Percentiles rank a stretch among this genome's conserved stretches.
These are phyloP conservation scores for Gracilaria caudata DNA, from an alignment of 23 red algal species.

Conservation along the genomic window DNA sequence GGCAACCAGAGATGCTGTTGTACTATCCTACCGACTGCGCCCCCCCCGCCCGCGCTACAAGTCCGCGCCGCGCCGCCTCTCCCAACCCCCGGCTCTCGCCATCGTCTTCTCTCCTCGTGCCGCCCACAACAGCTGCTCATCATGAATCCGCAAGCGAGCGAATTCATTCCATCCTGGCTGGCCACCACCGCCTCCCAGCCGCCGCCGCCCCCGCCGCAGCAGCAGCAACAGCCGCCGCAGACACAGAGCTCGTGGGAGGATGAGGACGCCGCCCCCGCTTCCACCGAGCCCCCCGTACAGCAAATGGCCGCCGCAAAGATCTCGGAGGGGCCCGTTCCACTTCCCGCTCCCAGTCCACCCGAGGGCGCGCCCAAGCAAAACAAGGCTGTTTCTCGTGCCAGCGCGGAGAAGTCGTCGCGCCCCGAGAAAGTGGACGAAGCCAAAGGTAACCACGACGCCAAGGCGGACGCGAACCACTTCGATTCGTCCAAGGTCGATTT, in stretches of 20 bases:
- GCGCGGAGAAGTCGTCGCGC: background rate
- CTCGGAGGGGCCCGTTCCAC: background rate
- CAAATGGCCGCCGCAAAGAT: slow-evolving; percentile 5
- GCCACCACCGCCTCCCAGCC: background rate
- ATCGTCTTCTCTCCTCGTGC: background rate
- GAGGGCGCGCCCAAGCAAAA: background rate
- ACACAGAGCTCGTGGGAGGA: slow-evolving; percentile 56
- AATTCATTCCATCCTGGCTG: slow-evolving; percentile 80
- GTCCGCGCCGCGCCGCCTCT: background rate
- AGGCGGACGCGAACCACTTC: background rate
- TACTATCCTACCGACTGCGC: background rate
- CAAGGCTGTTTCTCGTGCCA: background rate
- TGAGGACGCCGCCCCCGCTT: slow-evolving; percentile 25
- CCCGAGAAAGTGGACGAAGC: background rate
- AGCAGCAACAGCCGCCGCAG: slow-evolving; percentile 20
- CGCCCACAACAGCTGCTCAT: background rate
- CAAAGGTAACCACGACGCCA: slow-evolving; percentile 2
- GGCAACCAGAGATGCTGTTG: background rate
- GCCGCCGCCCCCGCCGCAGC: slow-evolving; percentile 1
- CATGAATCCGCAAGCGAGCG: slow-evolving; percentile 74
- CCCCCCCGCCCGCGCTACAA: background rate
- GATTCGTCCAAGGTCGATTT: slow-evolving; percentile 15
- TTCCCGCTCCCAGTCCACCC: background rate
- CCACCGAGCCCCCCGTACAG: background rate
- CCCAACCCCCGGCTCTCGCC: background rate